phyloP scores from a whole-genome alignment of 768 basidiomycete genomes.

The Rhizopogon sp. region DNA sequence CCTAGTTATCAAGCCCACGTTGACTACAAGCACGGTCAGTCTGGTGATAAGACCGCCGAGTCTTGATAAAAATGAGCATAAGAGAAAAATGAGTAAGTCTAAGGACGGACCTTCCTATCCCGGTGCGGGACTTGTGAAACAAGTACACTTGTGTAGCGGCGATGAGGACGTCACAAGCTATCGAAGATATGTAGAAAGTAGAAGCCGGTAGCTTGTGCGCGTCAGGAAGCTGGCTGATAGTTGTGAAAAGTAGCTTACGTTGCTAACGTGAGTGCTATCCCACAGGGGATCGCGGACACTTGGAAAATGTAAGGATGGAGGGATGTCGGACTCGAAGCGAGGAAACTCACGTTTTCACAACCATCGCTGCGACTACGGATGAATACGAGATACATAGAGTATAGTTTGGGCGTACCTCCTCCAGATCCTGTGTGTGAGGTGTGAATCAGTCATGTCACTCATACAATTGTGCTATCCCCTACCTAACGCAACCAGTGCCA shows the following conservation, averaged over 20 bases:
- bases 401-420: slow-evolving; percentile 15
- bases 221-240: not conserved
- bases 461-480: not conserved
- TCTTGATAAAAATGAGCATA: slow-evolving; percentile 8
- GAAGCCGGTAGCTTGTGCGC: slow-evolving; percentile 23
- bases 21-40: slow-evolving; percentile 28
- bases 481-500: slow-evolving; percentile 27
- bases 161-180: slow-evolving; percentile 29
- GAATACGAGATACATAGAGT: not conserved
- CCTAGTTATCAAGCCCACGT: slow-evolving; percentile 32
- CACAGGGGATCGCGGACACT: slow-evolving; percentile 27
- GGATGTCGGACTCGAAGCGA: not conserved
- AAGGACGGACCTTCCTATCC: slow-evolving; percentile 21
- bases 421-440: slow-evolving; percentile 18
- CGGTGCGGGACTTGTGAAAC: slow-evolving; percentile 25
- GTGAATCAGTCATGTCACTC: not conserved
- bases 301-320: not conserved
- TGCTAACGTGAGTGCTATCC: slow-evolving; percentile 26
- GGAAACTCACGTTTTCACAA: slow-evolving; percentile 23
- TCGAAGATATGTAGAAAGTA: slow-evolving; percentile 28
- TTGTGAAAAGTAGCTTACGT: slow-evolving; percentile 17
- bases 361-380: slow-evolving; percentile 21
- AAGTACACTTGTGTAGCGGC: slow-evolving; percentile 30
- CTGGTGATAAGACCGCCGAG: slow-evolving; percentile 28
- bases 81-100: not conserved